Percentiles rank a stretch among this genome's conserved stretches.
phyloP scores from a whole-genome alignment of 768 basidiomycete species.

The Cantharellus anzutake region DNA sequence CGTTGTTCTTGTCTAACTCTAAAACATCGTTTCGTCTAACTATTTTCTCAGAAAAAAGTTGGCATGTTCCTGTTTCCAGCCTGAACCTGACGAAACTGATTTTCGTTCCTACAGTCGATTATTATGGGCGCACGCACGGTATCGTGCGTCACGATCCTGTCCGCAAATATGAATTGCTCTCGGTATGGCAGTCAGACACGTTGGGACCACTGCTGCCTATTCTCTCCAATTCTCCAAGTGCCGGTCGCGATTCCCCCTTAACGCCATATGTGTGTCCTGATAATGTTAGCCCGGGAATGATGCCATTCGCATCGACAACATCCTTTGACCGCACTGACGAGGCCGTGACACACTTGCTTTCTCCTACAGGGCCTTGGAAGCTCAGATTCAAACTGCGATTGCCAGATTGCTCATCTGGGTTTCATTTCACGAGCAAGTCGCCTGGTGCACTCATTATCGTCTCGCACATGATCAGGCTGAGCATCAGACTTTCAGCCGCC shows the following conservation, averaged over 20 bases:
- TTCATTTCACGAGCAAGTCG: conserved; percentile 71
- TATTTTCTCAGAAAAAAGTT: conserved; percentile 7
- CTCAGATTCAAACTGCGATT: conserved; percentile 51
- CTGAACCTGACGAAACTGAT: neutral
- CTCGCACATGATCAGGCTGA: conserved; percentile 58
- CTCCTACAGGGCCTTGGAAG: conserved; percentile 61
- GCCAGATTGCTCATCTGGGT: conserved; percentile 28
- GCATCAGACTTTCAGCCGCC: conserved; percentile 66
- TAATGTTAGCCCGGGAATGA: neutral
- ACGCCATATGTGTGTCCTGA: neutral
- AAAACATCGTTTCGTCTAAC: neutral
- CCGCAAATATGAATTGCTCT: conserved; percentile 39
- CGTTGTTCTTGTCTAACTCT: conserved; percentile 11
- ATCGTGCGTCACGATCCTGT: conserved; percentile 52
- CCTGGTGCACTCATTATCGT: conserved; percentile 54
- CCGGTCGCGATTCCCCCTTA: conserved; percentile 15
- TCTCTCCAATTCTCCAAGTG: conserved; percentile 44
- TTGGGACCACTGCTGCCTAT: conserved; percentile 62
- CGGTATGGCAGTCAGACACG: conserved; percentile 36
- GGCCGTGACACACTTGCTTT: conserved; percentile 19
- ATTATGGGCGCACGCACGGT: conserved; percentile 48
- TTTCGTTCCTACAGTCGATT: conserved; percentile 31
- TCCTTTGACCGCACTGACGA: conserved; percentile 6
- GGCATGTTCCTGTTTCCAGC: neutral
- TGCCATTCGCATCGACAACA: neutral